A percentile compares a stretch with the other conserved stretches of the same genome.
Conservation (phyloP, 2,329 filamentous ascomycete genomes). For the Diaporthe nobilis region DNA sequence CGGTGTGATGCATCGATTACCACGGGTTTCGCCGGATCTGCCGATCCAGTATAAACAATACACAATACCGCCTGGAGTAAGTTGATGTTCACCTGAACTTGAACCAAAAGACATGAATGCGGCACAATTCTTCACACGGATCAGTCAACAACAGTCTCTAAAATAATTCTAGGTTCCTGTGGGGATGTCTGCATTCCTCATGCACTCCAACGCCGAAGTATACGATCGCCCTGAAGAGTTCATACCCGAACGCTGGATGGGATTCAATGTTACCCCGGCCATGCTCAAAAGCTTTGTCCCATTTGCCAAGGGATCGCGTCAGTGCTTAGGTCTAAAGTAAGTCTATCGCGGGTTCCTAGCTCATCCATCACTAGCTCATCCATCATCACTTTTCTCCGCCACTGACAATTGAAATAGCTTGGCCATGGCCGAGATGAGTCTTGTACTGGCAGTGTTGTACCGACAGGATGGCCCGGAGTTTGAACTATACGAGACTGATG, state of each 20-base stretch:
- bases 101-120: background rate
- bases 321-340: constrained; percentile 36
- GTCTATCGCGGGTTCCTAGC: no score
- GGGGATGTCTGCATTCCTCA: constrained; percentile 28
- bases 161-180: constrained; percentile 2
- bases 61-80: background rate
- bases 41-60: background rate
- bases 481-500: constrained; percentile 1
- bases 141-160: background rate
- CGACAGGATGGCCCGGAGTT: background rate
- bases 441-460: background rate
- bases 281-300: constrained; percentile 5
- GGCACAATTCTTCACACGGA: background rate
- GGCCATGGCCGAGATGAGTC: constrained; percentile 54
- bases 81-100: background rate
- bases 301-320: constrained; percentile 42
- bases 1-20: constrained; percentile 22
- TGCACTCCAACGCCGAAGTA: constrained; percentile 31
- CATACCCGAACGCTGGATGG: constrained; percentile 15
- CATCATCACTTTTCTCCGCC: no score
- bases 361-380: no score
- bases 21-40: background rate
- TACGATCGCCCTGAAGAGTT: constrained; percentile 29
- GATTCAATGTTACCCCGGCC: background rate
- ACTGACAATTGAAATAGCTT: constrained; percentile 45